These are phyloP conservation scores for Salvia splendens DNA, from an alignment of 257 asterid species.

Conservation along the genomic window DNA sequence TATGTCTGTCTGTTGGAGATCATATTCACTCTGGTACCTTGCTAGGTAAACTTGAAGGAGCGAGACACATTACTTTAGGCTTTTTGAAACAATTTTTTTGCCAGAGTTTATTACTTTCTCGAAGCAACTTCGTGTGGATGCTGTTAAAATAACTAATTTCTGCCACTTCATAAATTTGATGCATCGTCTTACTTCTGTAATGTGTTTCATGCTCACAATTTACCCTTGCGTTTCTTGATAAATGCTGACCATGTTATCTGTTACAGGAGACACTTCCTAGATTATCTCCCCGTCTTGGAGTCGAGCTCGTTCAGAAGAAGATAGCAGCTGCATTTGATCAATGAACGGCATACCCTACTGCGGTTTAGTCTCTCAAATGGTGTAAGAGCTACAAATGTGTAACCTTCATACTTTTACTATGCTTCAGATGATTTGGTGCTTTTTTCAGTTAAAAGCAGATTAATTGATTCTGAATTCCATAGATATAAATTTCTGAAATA, in stretches of 20 bases:
- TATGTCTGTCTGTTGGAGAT: too few relatives aligned
- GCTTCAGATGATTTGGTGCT: slow-evolving; percentile 3
- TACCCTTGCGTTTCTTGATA: background rate
- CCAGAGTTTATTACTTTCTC: too few relatives aligned
- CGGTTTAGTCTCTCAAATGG: background rate
- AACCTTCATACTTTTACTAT: background rate
- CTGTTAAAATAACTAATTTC: too few relatives aligned
- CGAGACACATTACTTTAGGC: too few relatives aligned
- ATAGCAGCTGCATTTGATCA: slow-evolving; percentile 63
- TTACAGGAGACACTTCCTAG: slow-evolving; percentile 79
- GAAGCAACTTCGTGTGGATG: too few relatives aligned
- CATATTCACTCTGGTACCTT: too few relatives aligned
- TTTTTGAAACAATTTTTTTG: too few relatives aligned
- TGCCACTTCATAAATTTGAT: background rate
- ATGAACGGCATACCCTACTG: slow-evolving; percentile 13
- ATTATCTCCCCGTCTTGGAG: slow-evolving; percentile 85
- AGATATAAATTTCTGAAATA: background rate
- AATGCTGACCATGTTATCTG: slow-evolving; percentile 13
- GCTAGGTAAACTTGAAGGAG: too few relatives aligned
- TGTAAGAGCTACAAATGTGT: background rate
- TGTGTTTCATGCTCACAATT: background rate
- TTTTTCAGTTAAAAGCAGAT: background rate
- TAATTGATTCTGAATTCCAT: background rate
- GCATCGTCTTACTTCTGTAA: background rate
- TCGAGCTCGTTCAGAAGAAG: slow-evolving; percentile 77